Conservation (phyloP, 495 filamentous ascomycete genomes). For the Haplographium delicatum region DNA sequence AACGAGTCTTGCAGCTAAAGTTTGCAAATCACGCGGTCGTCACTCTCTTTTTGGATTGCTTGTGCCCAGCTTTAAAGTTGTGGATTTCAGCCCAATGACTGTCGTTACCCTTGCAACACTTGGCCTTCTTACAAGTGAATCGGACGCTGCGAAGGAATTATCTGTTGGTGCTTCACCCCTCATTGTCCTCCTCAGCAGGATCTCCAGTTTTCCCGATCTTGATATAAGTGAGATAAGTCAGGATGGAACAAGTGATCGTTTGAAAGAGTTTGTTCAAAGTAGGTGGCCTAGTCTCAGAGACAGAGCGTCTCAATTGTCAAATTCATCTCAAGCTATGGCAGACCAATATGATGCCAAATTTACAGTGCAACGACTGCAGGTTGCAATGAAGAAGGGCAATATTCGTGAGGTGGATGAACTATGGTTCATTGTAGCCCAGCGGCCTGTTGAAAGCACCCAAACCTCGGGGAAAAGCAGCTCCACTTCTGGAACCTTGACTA, state of each 20-base stretch:
- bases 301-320: not conserved
- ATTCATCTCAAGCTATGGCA: not conserved
- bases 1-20: slow-evolving; percentile 5
- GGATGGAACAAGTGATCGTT: not conserved
- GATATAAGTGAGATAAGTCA: not conserved
- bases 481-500: slow-evolving; percentile 8
- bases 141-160: slow-evolving; percentile 13
- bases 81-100: slow-evolving; percentile 24
- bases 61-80: slow-evolving; percentile 28
- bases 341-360: not conserved
- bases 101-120: slow-evolving; percentile 38
- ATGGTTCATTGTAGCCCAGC: slow-evolving; percentile 14
- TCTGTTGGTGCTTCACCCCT: slow-evolving; percentile 23
- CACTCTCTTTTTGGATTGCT: slow-evolving; percentile 26
- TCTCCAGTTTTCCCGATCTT: slow-evolving; percentile 20
- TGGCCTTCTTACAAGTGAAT: slow-evolving; percentile 32
- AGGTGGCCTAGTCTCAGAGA: not conserved
- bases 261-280: not conserved
- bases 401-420: slow-evolving; percentile 11
- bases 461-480: not conserved
- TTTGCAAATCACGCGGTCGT: slow-evolving; percentile 16
- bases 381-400: slow-evolving; percentile 13
- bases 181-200: slow-evolving; percentile 19
- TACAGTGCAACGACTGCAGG: slow-evolving; percentile 15
- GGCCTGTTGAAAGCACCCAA: slow-evolving; percentile 5